These are phyloP conservation scores for Pyrenophora teres DNA, from an alignment of 2,329 filamentous ascomycete species.

Conservation along the genomic window DNA sequence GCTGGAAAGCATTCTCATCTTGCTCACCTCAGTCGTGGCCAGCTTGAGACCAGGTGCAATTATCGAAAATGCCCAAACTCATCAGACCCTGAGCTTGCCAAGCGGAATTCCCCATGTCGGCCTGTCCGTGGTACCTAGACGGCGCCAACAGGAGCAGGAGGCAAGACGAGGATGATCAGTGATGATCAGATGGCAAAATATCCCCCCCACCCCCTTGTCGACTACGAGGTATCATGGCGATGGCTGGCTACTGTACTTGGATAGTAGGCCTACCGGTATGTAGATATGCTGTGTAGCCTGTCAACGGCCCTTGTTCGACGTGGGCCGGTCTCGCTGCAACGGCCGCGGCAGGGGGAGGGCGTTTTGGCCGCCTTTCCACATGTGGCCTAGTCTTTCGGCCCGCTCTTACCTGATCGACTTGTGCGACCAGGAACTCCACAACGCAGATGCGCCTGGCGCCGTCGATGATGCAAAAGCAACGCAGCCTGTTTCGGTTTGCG, in stretches of 20 bases:
- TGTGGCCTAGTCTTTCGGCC: slow-evolving; percentile 33
- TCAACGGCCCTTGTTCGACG: slow-evolving; percentile 32
- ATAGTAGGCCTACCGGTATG: too few relatives aligned
- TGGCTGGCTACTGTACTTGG: too few relatives aligned
- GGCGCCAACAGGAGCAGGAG: slow-evolving; percentile 6
- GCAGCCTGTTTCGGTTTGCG: slow-evolving; percentile 14
- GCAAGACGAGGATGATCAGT: slow-evolving; percentile 12
- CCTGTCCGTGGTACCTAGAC: not conserved
- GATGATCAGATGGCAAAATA: slow-evolving; percentile 29
- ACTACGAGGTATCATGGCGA: slow-evolving; percentile 12
- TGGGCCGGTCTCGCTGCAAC: slow-evolving; percentile 20
- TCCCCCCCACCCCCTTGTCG: slow-evolving; percentile 16
- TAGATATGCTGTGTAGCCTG: slow-evolving; percentile 38
- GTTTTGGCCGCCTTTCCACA: slow-evolving; percentile 17
- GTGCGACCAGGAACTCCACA: slow-evolving; percentile 23
- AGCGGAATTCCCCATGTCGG: slow-evolving; percentile 5
- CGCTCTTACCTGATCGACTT: slow-evolving; percentile 33
- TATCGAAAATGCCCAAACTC: slow-evolving; percentile 3
- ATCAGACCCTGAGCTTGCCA: slow-evolving; percentile 1
- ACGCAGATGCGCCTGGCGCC: slow-evolving; percentile 18
- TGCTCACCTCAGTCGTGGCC: slow-evolving; percentile 7
- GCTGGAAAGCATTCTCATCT: not conserved
- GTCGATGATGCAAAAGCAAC: slow-evolving; percentile 19
- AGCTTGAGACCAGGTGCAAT: slow-evolving; percentile 1
- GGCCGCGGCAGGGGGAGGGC: slow-evolving; percentile 27